Evolutionary conservation across 768 basidiomycete species (phyloP), one percentile per base, ranked within the genome.

Genomic region (Cystobasidium tubakii): DNA sequence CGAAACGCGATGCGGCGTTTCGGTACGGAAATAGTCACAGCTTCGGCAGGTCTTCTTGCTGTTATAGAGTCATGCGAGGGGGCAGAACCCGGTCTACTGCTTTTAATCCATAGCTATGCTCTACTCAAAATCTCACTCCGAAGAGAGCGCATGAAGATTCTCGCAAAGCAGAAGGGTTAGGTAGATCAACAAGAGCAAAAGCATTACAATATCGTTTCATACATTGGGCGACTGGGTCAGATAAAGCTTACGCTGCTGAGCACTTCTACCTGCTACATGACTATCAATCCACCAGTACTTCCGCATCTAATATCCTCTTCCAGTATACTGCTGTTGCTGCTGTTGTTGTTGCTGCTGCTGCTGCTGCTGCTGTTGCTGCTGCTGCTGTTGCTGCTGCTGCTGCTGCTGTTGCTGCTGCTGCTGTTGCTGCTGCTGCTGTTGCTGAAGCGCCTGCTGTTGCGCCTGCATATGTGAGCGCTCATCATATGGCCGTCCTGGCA

Each of bases 371-470:
- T 46, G 36, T 13, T 29, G 55, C 43, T 43, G 13, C 89, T 92
- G 76, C n/a, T n/a, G 60, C 15, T 43, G 25, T 17, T 10, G 44
- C 31, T 67, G 66, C 27, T n/a, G n/a, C n/a, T 85, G 80, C 87
- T 92, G 10, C 85, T 86, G 34, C 88, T 89, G 13, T 86, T 82
- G 78, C 91, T 92, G 10, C 85, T 86, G 34, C 87, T 92, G 10
- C 85, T 86, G 34, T 88, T 89, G 13, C 86, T 82, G 78, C 91
- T 88, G 50, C 90, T 92, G 66, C 66, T 25, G 42, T 31, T 46
- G 66, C 44, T 46, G 36, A 17, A 55, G 55, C 43, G 66, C 50
- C 89, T 92, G 76, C n/a, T n/a, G 60, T n/a, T 43, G 25, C 4
- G 63, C 66, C 31, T 67, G 66, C 27, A 67, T 42, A 21, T 67